Base-by-base conservation (phyloP, 768 basidiomycete species). In the Sporobolomyces pararoseus region DNA sequence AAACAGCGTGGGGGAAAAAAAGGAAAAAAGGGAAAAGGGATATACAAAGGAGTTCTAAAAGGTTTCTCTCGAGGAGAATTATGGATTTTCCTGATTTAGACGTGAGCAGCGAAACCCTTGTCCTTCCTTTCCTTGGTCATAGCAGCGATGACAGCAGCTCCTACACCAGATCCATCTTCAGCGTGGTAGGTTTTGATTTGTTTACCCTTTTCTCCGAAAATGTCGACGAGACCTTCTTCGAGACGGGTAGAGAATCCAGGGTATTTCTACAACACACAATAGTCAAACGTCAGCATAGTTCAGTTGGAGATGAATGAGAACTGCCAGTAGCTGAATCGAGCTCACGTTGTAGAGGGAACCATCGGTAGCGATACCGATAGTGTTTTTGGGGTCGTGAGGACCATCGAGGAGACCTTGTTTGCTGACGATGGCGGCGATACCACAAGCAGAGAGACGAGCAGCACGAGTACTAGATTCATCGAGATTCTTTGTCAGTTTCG, bases 141-240 rank as follows among this genome's bases (percentile, higher is more conserved):
- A 17, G 91, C 86, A 2, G 95, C 95, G 76, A 99, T 96, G 78
- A 98, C 96, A 10, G 93, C 92, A 75, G 90, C 91, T 19, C 96
- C 95, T 34, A 98, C 93, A 74, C 95, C 95, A 73, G 89, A 91
- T 58, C 91, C 89, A 78, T 91, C 91, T 79, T 90, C 91, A 17
- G 91, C 91, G 77, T 89, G 90, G 78, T 88, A 84, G 0, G 90
- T 91, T 19, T 85, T 77, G 74, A 91, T 88, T 71, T 50, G 63
- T 34, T 51, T 75, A 84, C 93, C 96, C 83, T 91, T 91, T 74
- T 96, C 93, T 17, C 96, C 96, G 78, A 98, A 96, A 70, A 99
- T 88, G 78, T 98, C 96, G 49, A 88, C 84, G 67, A 99, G 81
- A 19, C 93, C 96, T 78, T 94, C 88, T 75, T 96, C 91, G 65